Evolutionary conservation across 139 green algal species (phyloP).

Genomic region (Coccomyxa sp.): DNA sequence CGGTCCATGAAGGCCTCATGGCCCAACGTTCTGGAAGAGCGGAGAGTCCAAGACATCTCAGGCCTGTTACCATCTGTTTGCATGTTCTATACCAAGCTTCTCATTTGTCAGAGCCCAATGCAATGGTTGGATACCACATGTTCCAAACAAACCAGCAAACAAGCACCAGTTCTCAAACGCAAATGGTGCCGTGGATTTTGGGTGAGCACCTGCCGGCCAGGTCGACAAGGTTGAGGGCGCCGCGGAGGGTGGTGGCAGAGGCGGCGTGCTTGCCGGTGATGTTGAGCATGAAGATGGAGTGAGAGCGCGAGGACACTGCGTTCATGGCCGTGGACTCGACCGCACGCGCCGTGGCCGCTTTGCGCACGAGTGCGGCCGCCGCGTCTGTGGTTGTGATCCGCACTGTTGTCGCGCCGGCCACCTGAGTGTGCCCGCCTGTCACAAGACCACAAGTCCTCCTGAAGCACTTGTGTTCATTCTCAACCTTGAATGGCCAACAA

Average conservation of each 20-base stretch:
- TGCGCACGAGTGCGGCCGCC: slow-evolving; percentile 58
- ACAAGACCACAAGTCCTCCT: not conserved
- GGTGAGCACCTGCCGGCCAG: slow-evolving; percentile 72
- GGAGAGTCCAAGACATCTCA: not conserved
- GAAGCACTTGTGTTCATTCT: not conserved
- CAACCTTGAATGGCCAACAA: not conserved
- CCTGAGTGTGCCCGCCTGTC: slow-evolving; percentile 66
- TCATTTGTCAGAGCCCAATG: no score
- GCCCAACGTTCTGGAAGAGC: not conserved
- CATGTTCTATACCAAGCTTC: no score
- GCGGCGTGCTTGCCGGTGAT: slow-evolving; percentile 77
- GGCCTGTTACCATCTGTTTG: not conserved
- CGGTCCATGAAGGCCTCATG: no score
- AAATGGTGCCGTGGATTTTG: not conserved
- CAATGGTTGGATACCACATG: not conserved
- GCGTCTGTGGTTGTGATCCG: slow-evolving; percentile 45
- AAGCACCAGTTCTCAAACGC: not conserved
- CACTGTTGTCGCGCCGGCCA: slow-evolving; percentile 50
- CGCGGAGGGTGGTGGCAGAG: slow-evolving; percentile 55
- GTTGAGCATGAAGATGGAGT: slow-evolving; percentile 95
- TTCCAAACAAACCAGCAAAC: not conserved
- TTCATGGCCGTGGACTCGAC: slow-evolving; percentile 94
- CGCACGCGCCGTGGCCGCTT: slow-evolving; percentile 56
- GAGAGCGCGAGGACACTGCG: slow-evolving; percentile 72
- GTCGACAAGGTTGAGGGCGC: slow-evolving; percentile 89